phyloP scores from a whole-genome alignment of 148 eudicot species.

The Amaranthus palmeri region DNA sequence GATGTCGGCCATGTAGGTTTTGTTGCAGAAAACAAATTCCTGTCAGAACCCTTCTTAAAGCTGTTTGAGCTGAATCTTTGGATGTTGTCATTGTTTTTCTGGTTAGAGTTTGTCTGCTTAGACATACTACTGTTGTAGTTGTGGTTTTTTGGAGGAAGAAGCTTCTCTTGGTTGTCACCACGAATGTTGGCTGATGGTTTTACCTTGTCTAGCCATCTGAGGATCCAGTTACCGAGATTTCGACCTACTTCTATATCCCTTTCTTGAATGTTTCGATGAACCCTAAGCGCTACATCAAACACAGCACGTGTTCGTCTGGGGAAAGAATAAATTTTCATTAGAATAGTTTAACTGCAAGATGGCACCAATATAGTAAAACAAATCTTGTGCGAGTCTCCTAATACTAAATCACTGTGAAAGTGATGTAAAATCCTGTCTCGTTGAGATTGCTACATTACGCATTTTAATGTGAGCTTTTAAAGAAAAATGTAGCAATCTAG shows the following conservation, averaged over 20 bases:
- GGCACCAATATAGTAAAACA: too few species aligned
- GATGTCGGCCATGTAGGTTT: slow-evolving; percentile 46
- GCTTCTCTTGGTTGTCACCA: slow-evolving; percentile 25
- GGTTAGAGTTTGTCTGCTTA: slow-evolving; percentile 32
- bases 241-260: slow-evolving; percentile 77
- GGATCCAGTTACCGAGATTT: slow-evolving; percentile 76
- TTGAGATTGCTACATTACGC: too few species aligned
- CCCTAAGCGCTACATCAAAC: slow-evolving; percentile 62
- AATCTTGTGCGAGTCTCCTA: too few species aligned
- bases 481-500: too few species aligned
- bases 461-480: too few species aligned
- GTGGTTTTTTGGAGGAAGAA: slow-evolving; percentile 28
- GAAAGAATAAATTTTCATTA: neutral
- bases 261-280: slow-evolving; percentile 70
- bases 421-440: too few species aligned
- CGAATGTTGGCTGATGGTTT: slow-evolving; percentile 88
- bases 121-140: slow-evolving; percentile 26
- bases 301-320: slow-evolving; percentile 64
- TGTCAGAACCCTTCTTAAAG: slow-evolving; percentile 38
- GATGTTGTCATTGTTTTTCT: slow-evolving; percentile 31
- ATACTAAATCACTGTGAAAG: too few species aligned
- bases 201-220: slow-evolving; percentile 58
- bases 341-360: neutral
- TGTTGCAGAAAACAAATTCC: slow-evolving; percentile 54
- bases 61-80: slow-evolving; percentile 24